phyloP scores from a whole-genome alignment of 176 grass and related monocot genomes.

The Microstegium vimineum region DNA sequence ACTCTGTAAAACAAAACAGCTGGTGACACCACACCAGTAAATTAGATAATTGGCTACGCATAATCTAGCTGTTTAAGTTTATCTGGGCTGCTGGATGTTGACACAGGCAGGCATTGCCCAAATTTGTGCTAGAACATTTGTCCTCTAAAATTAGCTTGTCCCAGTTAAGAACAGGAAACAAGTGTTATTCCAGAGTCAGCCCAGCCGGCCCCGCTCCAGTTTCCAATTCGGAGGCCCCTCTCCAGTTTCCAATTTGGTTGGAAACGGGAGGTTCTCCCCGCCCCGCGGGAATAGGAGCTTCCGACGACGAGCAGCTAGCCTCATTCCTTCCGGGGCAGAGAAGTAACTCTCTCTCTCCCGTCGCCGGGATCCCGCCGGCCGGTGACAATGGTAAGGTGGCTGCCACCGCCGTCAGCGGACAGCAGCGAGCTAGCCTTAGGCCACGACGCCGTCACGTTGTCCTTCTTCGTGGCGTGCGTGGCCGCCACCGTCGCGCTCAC shows the following conservation, averaged over 20 bases:
- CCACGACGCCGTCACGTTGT: slow-evolving; percentile 33
- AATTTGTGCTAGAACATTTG: background rate
- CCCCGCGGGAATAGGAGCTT: background rate
- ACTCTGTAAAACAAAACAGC: slow-evolving; percentile 15
- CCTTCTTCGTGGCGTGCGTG: slow-evolving; percentile 52
- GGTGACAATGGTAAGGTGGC: slow-evolving; percentile 59
- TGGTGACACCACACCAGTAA: background rate
- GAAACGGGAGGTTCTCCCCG: slow-evolving; percentile 33
- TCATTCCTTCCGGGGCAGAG: background rate
- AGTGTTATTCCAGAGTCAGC: slow-evolving; percentile 31
- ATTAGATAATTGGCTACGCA: slow-evolving; percentile 11
- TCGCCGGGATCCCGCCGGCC: slow-evolving; percentile 10
- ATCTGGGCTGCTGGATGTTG: background rate
- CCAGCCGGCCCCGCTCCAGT: slow-evolving; percentile 17
- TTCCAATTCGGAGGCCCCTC: slow-evolving; percentile 35
- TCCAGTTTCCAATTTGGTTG: slow-evolving; percentile 44
- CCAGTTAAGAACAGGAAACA: slow-evolving; percentile 36
- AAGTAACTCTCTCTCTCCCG: background rate
- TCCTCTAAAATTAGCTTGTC: slow-evolving; percentile 48
- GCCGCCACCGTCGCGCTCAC: slow-evolving; percentile 46
- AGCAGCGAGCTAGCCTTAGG: background rate
- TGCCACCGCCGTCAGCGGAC: slow-evolving; percentile 18
- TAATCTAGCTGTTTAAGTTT: slow-evolving; percentile 7
- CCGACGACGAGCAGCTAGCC: background rate
- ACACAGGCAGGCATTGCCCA: slow-evolving; percentile 3